Conservation (phyloP, 2,329 filamentous ascomycete species). For the Mycogone perniciosa region DNA sequence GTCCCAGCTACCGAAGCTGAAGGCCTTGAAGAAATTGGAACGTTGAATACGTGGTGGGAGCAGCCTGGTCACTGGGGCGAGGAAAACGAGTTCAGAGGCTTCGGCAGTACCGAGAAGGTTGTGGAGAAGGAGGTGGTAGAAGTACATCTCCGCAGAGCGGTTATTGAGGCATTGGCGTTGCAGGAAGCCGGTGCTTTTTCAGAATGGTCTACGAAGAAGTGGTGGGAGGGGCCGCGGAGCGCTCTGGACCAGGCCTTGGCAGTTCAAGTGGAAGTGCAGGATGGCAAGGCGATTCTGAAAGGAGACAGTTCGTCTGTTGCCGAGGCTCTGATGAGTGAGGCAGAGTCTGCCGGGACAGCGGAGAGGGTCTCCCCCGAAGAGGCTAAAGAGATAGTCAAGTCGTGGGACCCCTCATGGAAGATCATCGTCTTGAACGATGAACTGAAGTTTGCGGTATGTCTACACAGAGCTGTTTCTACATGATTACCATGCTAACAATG, state of each 20-base stretch:
- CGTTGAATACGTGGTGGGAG: constrained; percentile 49
- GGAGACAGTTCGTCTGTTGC: constrained; percentile 32
- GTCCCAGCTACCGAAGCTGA: constrained; percentile 39
- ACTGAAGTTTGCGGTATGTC: constrained; percentile 68
- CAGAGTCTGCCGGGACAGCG: constrained; percentile 18
- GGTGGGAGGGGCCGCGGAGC: constrained; percentile 25
- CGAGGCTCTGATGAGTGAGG: constrained; percentile 26
- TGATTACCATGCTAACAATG: constrained; percentile 13
- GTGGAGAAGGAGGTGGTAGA: constrained; percentile 40
- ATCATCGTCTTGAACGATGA: constrained; percentile 49
- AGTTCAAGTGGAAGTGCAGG: constrained; percentile 33
- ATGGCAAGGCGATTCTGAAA: constrained; percentile 35
- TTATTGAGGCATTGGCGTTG: constrained; percentile 46
- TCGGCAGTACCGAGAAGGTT: constrained; percentile 35
- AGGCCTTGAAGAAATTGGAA: constrained; percentile 42
- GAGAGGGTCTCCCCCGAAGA: constrained; percentile 30
- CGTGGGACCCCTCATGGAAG: constrained; percentile 54
- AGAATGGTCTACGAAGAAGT: constrained; percentile 28
- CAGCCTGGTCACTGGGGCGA: constrained; percentile 44
- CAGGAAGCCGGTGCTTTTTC: constrained; percentile 25
- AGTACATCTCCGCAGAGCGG: constrained; percentile 42
- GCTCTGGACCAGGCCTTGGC: constrained; percentile 31
- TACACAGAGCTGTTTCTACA: background rate
- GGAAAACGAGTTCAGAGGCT: constrained; percentile 39
- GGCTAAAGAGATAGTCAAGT: constrained; percentile 35